phyloP scores from a whole-genome alignment of 148 eudicot species.

The Dysphania ambrosioides region DNA sequence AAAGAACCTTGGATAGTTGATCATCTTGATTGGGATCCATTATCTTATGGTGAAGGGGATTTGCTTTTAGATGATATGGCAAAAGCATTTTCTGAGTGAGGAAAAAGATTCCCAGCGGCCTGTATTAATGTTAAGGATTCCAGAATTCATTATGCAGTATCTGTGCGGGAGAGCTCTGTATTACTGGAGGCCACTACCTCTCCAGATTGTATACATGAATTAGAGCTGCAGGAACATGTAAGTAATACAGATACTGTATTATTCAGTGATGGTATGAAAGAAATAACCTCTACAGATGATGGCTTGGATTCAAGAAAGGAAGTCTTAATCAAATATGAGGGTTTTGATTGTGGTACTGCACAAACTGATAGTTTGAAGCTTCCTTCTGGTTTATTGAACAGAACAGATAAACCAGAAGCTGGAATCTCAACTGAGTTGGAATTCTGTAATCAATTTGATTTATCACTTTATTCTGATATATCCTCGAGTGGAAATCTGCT shows the following conservation, averaged over 20 bases:
- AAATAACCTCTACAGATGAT: slow-evolving; percentile 14
- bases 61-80: slow-evolving; percentile 79
- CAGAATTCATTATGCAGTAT: slow-evolving; percentile 5
- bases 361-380: slow-evolving; percentile 4
- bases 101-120: slow-evolving; percentile 25
- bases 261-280: slow-evolving; percentile 12
- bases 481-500: slow-evolving; percentile 27
- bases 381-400: slow-evolving; percentile 27
- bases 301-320: slow-evolving; percentile 24
- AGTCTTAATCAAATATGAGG: slow-evolving; percentile 19
- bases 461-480: slow-evolving; percentile 15
- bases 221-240: slow-evolving; percentile 21
- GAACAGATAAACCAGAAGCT: slow-evolving; percentile 10
- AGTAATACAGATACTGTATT: slow-evolving; percentile 23
- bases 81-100: slow-evolving; percentile 56
- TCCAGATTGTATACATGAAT: slow-evolving; percentile 19
- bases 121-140: slow-evolving; percentile 20
- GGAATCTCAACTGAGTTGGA: slow-evolving; percentile 18
- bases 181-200: slow-evolving; percentile 23
- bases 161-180: slow-evolving; percentile 26
- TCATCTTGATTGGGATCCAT: slow-evolving; percentile 84
- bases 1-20: slow-evolving; percentile 51
- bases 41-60: slow-evolving; percentile 93
- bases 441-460: slow-evolving; percentile 19
- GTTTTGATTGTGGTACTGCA: slow-evolving; percentile 9